A percentile compares a stretch with the other conserved stretches of the same genome.
phyloP scores from a whole-genome alignment of 805 yeast species.

The Gaillardinia entomophila region DNA sequence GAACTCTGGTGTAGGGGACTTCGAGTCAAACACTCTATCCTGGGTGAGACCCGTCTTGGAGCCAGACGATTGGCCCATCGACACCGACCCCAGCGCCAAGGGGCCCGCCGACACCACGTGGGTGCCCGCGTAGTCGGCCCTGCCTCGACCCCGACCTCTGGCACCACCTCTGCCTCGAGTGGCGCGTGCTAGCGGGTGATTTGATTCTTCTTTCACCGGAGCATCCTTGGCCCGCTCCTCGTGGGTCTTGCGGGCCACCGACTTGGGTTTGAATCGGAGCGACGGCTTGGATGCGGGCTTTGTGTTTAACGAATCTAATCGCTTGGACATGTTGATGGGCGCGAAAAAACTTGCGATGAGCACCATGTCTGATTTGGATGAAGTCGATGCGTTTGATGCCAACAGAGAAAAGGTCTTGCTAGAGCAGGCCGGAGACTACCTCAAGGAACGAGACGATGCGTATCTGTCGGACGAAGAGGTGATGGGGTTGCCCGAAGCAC shows the following conservation, averaged over 20 bases:
- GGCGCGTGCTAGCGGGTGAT: conserved; percentile 12
- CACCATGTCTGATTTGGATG: conserved; percentile 33
- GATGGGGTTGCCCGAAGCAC: conserved; percentile 32
- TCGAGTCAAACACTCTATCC: conserved; percentile 26
- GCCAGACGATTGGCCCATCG: conserved; percentile 28
- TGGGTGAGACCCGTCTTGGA: conserved; percentile 20
- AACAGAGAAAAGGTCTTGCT: conserved; percentile 52
- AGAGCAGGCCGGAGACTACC: conserved; percentile 48
- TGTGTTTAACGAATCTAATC: conserved; percentile 37
- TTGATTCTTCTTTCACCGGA: conserved; percentile 38
- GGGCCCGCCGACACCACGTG: conserved; percentile 72
- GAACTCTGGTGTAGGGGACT: conserved; percentile 38
- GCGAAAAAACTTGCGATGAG: conserved; percentile 2
- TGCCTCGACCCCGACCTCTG: conserved; percentile 31
- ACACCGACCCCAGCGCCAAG: conserved; percentile 57
- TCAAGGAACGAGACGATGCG: conserved; percentile 25
- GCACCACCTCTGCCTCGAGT: conserved; percentile 23
- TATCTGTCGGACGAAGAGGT: conserved; percentile 55
- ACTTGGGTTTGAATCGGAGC: conserved; percentile 79
- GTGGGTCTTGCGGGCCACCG: conserved; percentile 75
- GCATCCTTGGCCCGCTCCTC: conserved; percentile 80
- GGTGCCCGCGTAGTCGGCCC: conserved; percentile 42
- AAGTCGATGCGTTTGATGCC: conserved; percentile 63
- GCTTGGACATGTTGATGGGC: conserved; percentile 25
- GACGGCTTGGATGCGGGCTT: conserved; percentile 41